A percentile compares a stretch with the other conserved stretches of the same genome.
phyloP scores from a whole-genome alignment of 768 basidiomycete genomes.

The Boletus speciosus region DNA sequence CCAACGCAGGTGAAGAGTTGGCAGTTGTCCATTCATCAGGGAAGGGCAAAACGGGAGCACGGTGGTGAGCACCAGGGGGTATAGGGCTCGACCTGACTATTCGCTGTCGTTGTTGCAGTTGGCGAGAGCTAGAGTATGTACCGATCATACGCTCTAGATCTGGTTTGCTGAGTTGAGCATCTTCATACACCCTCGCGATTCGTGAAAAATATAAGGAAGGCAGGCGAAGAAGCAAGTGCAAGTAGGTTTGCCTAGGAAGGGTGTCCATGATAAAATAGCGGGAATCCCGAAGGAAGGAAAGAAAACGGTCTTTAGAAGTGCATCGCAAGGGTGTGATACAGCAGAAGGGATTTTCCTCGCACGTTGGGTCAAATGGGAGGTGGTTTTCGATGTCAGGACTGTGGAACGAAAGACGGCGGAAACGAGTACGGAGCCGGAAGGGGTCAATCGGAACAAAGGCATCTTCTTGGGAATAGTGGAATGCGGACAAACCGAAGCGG shows the following conservation, averaged over 20 bases:
- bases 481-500: slow-evolving; percentile 50
- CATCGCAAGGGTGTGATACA: slow-evolving; percentile 22
- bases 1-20: slow-evolving; percentile 58
- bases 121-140: slow-evolving; percentile 26
- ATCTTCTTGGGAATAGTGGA: slow-evolving; percentile 51
- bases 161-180: slow-evolving; percentile 72
- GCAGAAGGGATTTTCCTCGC: slow-evolving; percentile 20
- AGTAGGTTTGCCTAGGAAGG: slow-evolving; percentile 42
- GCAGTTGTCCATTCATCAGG: slow-evolving; percentile 51
- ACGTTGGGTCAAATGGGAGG: slow-evolving; percentile 18
- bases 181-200: slow-evolving; percentile 71
- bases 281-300: slow-evolving; percentile 15
- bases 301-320: slow-evolving; percentile 9
- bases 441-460: slow-evolving; percentile 57
- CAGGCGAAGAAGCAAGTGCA: slow-evolving; percentile 56
- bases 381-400: slow-evolving; percentile 20
- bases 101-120: slow-evolving; percentile 14
- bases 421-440: slow-evolving; percentile 35
- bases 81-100: slow-evolving; percentile 25
- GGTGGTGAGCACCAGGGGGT: slow-evolving; percentile 24
- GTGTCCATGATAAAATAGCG: slow-evolving; percentile 34
- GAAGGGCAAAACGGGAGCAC: slow-evolving; percentile 36
- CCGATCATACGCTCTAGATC: slow-evolving; percentile 58
- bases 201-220: slow-evolving; percentile 79
- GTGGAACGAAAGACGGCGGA: slow-evolving; percentile 20